phyloP scores from a whole-genome alignment of 305 asterid genomes.

The Fraxinus latifolia region DNA sequence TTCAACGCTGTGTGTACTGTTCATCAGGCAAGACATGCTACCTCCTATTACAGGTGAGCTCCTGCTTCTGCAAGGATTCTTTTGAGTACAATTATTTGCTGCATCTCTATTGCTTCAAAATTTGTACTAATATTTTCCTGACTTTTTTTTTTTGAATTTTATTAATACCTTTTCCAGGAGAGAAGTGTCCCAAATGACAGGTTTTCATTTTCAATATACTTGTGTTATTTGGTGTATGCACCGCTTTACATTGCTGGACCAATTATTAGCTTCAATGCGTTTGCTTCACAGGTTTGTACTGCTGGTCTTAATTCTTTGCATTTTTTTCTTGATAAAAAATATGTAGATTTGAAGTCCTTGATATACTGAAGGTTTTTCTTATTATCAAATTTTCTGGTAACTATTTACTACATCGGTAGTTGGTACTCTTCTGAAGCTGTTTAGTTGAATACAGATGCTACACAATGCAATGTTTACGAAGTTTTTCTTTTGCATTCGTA shows the following conservation, averaged over 20 bases:
- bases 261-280: slow-evolving; percentile 90
- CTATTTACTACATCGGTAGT: neutral
- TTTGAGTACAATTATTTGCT: slow-evolving; percentile 17
- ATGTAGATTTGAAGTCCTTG: slow-evolving; percentile 2
- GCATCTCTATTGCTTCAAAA: slow-evolving; percentile 11
- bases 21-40: slow-evolving; percentile 84
- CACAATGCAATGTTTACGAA: neutral
- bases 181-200: slow-evolving; percentile 58
- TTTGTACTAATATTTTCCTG: neutral
- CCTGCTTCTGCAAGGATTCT: slow-evolving; percentile 24
- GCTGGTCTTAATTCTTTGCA: slow-evolving; percentile 2
- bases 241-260: slow-evolving; percentile 99
- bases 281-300: slow-evolving; percentile 83
- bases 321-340: neutral
- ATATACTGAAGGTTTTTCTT: neutral
- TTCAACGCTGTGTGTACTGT: slow-evolving; percentile 67
- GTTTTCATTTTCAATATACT: slow-evolving; percentile 67
- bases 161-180: slow-evolving; percentile 53
- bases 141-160: slow-evolving; percentile 14
- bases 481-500: neutral
- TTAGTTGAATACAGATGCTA: slow-evolving; percentile 6
- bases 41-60: slow-evolving; percentile 73
- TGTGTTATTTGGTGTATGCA: slow-evolving; percentile 83
- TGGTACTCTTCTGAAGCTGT: neutral
- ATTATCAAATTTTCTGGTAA: neutral